Base-by-base conservation (phyloP, 2,329 filamentous ascomycete genomes). In the Paradendryphiella salina region DNA sequence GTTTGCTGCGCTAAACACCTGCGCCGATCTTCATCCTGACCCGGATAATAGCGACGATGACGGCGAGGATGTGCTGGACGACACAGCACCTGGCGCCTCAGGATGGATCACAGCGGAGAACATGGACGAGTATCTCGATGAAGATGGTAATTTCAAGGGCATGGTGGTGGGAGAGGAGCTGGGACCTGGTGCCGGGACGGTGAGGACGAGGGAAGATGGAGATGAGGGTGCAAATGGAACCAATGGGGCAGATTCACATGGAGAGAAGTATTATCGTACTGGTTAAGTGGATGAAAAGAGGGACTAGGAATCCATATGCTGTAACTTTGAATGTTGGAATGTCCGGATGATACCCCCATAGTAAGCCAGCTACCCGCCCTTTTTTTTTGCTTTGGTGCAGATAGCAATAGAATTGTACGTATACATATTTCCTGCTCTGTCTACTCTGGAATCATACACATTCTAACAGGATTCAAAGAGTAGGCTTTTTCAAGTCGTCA, bases 31-130 rank as follows among this genome's bases (percentile, higher is more conserved):
- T 11, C 85, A 92, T 65, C 88, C 88, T 0, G 88, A 91, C 61
- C 84, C 85, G 0, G 76, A 77, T n/a, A 76, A 78, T 8, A 82
- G 79, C 3, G 82, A 80, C 10, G 83, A 83, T 1, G 83, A 81
- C 1, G 82, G 82, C 0, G 82, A 80, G 0, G 55, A 57, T 17
- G 29, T 56, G 1, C 32, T 78, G 67, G 76, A 73, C 10, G 70
- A 65, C 0, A 84, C 85, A 0, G 82, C 88, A 71, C 87, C 88
- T 0, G 88, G 88, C 1, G 89, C 87, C 41, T 83, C 83, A 0
- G 88, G 88, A 0, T 93, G 89, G 89, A 91, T 97, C 67, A 97
- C 93, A 13, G 88, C 89, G 7, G 93, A 96, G 49, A 97, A 96
- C 64, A 86, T 96, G 70, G 80, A 87, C 57, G 83, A 96, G 61